phyloP scores from a whole-genome alignment of 2,329 filamentous ascomycete species.

The Fusarium nygamai region DNA sequence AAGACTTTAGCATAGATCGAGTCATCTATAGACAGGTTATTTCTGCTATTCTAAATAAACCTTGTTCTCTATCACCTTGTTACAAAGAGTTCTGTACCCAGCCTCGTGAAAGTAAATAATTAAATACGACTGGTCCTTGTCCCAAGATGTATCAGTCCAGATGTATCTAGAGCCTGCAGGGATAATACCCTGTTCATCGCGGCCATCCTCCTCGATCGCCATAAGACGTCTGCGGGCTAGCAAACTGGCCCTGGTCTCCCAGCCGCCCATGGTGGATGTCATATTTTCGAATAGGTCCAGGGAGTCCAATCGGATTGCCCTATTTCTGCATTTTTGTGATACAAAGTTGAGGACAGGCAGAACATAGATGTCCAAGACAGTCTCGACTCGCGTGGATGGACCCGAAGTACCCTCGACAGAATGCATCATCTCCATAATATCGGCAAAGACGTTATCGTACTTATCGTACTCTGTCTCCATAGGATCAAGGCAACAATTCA shows the following conservation, averaged over 20 bases:
- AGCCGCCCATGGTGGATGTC: not conserved
- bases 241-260: not conserved
- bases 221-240: not conserved
- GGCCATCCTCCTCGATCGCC: not conserved
- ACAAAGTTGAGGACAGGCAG: not conserved
- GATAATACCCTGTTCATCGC: not conserved
- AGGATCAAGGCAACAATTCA: not conserved
- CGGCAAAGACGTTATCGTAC: not conserved
- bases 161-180: not conserved
- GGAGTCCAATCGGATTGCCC: not conserved
- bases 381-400: not conserved
- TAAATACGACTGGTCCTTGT: not conserved
- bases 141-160: not conserved
- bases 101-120: not conserved
- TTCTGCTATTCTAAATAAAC: not conserved
- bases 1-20: not conserved
- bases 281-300: not conserved
- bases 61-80: not conserved
- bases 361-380: not conserved
- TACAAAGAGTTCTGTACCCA: not conserved
- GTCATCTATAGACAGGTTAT: rapidly evolving
- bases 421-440: not conserved
- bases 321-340: not conserved
- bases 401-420: not conserved
- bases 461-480: not conserved